Percentiles rank a stretch among this genome's conserved stretches.
These are phyloP conservation scores for Metschnikowia rubicola DNA, from an alignment of 805 yeast species.

Conservation along the genomic window DNA sequence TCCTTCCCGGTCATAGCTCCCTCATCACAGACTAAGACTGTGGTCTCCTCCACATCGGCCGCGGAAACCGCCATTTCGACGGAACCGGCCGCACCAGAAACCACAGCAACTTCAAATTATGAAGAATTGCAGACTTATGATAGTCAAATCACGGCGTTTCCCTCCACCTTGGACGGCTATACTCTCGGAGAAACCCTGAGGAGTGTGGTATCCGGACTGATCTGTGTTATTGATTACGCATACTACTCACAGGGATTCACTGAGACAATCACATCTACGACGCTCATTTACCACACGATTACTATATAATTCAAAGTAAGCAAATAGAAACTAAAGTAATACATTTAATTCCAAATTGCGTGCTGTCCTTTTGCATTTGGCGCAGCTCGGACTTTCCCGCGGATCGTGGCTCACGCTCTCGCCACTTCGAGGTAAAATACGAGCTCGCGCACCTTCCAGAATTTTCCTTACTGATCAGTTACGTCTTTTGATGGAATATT, in stretches of 20 bases:
- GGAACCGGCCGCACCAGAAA: too few relatives aligned
- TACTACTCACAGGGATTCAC: slow-evolving; percentile 28
- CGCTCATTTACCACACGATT: slow-evolving; percentile 35
- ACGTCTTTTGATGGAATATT: neutral
- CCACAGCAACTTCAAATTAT: too few relatives aligned
- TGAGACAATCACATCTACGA: slow-evolving; percentile 37
- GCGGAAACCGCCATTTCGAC: too few relatives aligned
- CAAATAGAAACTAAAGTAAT: neutral
- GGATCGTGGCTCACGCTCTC: too few relatives aligned
- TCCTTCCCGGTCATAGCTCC: too few relatives aligned
- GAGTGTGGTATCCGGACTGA: slow-evolving; percentile 24
- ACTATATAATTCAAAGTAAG: slow-evolving; percentile 16
- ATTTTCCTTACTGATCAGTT: neutral
- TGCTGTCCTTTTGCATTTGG: too few relatives aligned
- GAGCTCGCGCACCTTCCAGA: neutral
- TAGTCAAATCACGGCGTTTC: slow-evolving; percentile 14
- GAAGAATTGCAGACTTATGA: neutral
- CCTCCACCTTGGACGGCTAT: slow-evolving; percentile 28
- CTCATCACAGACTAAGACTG: too few relatives aligned
- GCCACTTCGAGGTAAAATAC: neutral
- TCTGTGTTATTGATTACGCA: slow-evolving; percentile 36
- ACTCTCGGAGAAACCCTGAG: slow-evolving; percentile 34
- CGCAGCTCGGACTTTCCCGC: too few relatives aligned
- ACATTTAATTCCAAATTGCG: neutral
- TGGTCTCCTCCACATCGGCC: too few relatives aligned